phyloP scores from a whole-genome alignment of 495 filamentous ascomycete species.

The Annulohypoxylon maeteangense region DNA sequence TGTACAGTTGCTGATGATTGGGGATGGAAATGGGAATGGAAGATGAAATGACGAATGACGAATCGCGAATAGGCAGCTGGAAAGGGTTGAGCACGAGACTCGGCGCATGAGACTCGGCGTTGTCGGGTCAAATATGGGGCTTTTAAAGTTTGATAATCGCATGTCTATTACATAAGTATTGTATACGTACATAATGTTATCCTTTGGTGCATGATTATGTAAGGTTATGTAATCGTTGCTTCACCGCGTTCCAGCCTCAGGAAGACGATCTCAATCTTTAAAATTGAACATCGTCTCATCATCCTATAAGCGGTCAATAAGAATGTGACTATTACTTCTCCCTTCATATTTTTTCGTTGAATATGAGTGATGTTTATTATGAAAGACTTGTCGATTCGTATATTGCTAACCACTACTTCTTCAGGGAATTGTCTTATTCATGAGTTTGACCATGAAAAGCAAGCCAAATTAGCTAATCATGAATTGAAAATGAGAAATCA shows the following conservation, averaged over 20 bases:
- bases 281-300: background rate
- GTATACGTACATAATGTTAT: background rate
- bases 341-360: background rate
- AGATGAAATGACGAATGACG: background rate
- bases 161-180: background rate
- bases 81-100: conserved; percentile 34
- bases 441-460: background rate
- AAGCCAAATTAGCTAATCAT: too few species aligned
- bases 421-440: background rate
- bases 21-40: conserved; percentile 12
- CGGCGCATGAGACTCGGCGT: conserved; percentile 19
- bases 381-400: background rate
- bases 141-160: background rate
- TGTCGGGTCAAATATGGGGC: conserved; percentile 16
- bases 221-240: background rate
- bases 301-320: background rate
- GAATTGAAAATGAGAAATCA: too few species aligned
- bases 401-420: background rate
- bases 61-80: conserved; percentile 1
- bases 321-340: background rate
- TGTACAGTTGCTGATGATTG: conserved; percentile 20
- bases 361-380: background rate
- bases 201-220: background rate
- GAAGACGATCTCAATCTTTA: background rate
- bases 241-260: conserved; percentile 5